Evolutionary conservation across 176 grass and related monocot species (phyloP).

Genomic region (Oryza australiensis): DNA sequence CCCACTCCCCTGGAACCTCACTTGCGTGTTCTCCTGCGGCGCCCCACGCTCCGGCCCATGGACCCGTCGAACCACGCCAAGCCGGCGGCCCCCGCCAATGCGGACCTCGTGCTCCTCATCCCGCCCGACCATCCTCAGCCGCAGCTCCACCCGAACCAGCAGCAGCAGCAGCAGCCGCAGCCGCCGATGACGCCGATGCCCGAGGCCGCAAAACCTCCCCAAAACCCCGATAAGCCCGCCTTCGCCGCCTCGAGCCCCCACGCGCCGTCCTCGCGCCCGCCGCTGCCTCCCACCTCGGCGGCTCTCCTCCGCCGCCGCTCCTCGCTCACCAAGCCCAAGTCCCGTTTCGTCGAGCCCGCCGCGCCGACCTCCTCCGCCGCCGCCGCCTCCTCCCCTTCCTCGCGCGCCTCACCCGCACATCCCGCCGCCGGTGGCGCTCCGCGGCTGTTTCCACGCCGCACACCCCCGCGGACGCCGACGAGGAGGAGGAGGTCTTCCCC

Average conservation of each 20-base stretch:
- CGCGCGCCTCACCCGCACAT: constrained; percentile 2
- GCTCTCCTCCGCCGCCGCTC: constrained; percentile 66
- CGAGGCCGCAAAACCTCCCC: background rate
- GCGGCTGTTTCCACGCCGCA: constrained; percentile 46
- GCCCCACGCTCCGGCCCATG: constrained; percentile 32
- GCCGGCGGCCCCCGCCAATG: background rate
- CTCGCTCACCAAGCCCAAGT: constrained; percentile 66
- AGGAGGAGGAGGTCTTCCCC: constrained; percentile 74
- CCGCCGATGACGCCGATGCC: background rate
- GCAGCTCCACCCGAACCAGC: background rate
- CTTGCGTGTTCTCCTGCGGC: too few relatives aligned
- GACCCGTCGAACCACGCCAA: background rate
- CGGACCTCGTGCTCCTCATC: constrained; percentile 47
- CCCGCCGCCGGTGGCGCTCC: background rate
- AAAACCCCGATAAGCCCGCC: constrained; percentile 31
- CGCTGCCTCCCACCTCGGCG: background rate
- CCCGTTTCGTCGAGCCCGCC: constrained; percentile 61
- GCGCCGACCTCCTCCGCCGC: background rate
- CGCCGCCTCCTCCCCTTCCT: background rate
- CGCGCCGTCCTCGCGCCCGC: background rate
- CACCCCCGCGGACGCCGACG: constrained; percentile 60
- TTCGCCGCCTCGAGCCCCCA: background rate
- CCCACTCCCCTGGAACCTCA: background rate
- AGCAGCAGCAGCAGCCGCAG: background rate
- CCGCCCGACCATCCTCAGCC: constrained; percentile 6